These are phyloP conservation scores for Dicorynia guianensis DNA, from an alignment of 306 rosid species.

Conservation along the genomic window DNA sequence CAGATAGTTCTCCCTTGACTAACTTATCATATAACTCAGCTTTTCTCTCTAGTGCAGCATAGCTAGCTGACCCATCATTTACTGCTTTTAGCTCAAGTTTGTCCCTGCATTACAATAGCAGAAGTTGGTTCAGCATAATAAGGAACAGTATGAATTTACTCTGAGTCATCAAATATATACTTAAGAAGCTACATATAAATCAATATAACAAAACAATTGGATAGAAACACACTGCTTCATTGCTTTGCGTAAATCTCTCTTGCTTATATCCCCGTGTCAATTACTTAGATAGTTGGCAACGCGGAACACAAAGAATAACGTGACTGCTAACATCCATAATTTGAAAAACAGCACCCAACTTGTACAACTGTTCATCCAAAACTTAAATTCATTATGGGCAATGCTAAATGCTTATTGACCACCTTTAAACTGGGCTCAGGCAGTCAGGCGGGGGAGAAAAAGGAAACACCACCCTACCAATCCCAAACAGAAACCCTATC, in stretches of 20 bases:
- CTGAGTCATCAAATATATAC: too few relatives aligned
- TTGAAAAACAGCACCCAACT: too few relatives aligned
- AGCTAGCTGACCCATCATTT: slow-evolving; percentile 79
- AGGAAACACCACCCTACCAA: background rate
- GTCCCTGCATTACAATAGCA: slow-evolving; percentile 61
- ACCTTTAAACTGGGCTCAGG: too few relatives aligned
- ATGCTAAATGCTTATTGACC: too few relatives aligned
- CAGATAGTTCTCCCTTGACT: slow-evolving; percentile 80
- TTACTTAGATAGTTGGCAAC: background rate
- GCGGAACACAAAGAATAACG: too few relatives aligned
- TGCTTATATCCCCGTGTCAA: too few relatives aligned
- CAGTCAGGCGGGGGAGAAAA: too few relatives aligned
- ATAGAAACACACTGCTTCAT: background rate
- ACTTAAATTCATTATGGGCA: too few relatives aligned
- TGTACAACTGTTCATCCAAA: too few relatives aligned
- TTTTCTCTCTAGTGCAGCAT: slow-evolving; percentile 87
- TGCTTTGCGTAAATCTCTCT: too few relatives aligned
- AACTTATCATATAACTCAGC: slow-evolving; percentile 83
- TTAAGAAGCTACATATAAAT: background rate
- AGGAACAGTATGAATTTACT: background rate
- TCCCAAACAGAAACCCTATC: background rate
- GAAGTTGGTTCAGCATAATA: slow-evolving; percentile 18
- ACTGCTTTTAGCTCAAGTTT: slow-evolving; percentile 92
- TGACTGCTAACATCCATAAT: too few relatives aligned
- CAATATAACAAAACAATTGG: background rate